These are phyloP conservation scores for Paecilomyces sp. DNA, from an alignment of 2,329 filamentous ascomycete genomes.

Conservation along the genomic window DNA sequence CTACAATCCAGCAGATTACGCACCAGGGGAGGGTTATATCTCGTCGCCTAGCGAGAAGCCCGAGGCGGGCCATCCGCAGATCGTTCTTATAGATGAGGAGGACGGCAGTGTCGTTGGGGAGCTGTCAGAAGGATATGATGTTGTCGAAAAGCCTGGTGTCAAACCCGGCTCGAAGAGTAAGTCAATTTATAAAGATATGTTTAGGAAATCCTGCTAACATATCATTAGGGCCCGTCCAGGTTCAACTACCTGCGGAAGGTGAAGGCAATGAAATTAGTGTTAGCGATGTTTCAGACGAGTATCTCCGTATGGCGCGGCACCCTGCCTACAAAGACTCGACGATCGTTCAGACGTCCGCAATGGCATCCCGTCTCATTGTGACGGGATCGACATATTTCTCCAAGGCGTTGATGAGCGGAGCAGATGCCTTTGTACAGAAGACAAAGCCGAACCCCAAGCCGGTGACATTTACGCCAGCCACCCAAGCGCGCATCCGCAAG, in stretches of 20 bases:
- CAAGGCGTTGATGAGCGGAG: constrained; percentile 68
- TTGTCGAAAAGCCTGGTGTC: constrained; percentile 69
- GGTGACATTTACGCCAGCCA: constrained; percentile 78
- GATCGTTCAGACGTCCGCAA: constrained; percentile 78
- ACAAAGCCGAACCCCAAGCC: constrained; percentile 72
- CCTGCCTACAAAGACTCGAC: constrained; percentile 86
- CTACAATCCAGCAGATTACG: constrained; percentile 79
- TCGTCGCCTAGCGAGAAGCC: constrained; percentile 26
- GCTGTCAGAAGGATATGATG: constrained; percentile 70
- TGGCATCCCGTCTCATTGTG: constrained; percentile 84
- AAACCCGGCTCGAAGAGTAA: constrained; percentile 86
- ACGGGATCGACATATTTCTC: constrained; percentile 76
- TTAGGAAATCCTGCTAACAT: not conserved
- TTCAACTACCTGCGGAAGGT: constrained; percentile 40
- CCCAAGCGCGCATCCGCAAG: constrained; percentile 77
- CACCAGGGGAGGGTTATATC: constrained; percentile 71
- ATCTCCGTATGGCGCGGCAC: constrained; percentile 70
- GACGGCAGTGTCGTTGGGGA: constrained; percentile 94
- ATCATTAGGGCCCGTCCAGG: constrained; percentile 40
- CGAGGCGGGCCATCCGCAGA: constrained; percentile 56
- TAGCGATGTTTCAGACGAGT: constrained; percentile 46
- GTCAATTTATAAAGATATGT: constrained; percentile 12
- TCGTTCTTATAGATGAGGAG: constrained; percentile 91
- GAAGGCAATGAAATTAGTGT: constrained; percentile 41
- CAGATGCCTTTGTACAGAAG: constrained; percentile 72